These are phyloP conservation scores for Amaranthus palmeri DNA, from an alignment of 148 eudicot genomes.

Conservation along the genomic window DNA sequence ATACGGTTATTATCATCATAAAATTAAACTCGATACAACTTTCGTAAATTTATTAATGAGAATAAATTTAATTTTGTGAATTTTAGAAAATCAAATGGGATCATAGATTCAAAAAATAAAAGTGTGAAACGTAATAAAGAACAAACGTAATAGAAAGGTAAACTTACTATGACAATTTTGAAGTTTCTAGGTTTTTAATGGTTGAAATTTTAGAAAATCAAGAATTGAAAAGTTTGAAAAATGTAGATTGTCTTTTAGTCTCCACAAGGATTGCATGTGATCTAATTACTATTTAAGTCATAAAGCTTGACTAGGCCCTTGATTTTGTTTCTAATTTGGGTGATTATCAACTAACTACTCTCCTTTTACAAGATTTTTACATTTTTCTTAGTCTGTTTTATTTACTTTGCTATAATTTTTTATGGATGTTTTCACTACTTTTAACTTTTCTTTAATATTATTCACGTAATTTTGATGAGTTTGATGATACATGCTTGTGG, in stretches of 20 bases:
- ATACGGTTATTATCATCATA: too few relatives aligned
- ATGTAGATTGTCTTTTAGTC: slow-evolving; percentile 8
- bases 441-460: too few relatives aligned
- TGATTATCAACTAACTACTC: slow-evolving; percentile 1
- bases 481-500: too few relatives aligned
- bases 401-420: background rate
- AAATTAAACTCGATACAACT: too few relatives aligned
- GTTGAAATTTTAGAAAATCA: slow-evolving; percentile 13
- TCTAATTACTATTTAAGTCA: slow-evolving; percentile 3
- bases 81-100: slow-evolving; percentile 7
- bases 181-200: slow-evolving; percentile 10
- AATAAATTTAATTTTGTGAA: background rate
- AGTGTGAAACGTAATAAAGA: slow-evolving; percentile 17
- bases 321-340: slow-evolving; percentile 2
- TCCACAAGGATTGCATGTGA: background rate
- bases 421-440: background rate
- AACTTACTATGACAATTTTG: slow-evolving; percentile 1
- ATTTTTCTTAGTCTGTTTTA: background rate
- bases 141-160: slow-evolving; percentile 20
- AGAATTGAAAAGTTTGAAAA: background rate
- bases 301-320: slow-evolving; percentile 6
- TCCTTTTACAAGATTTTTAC: background rate
- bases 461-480: too few relatives aligned
- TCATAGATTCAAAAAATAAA: too few relatives aligned
- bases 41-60: too few relatives aligned